Conservation (phyloP, 2,329 filamentous ascomycete genomes). For the Massarina eburnea region DNA sequence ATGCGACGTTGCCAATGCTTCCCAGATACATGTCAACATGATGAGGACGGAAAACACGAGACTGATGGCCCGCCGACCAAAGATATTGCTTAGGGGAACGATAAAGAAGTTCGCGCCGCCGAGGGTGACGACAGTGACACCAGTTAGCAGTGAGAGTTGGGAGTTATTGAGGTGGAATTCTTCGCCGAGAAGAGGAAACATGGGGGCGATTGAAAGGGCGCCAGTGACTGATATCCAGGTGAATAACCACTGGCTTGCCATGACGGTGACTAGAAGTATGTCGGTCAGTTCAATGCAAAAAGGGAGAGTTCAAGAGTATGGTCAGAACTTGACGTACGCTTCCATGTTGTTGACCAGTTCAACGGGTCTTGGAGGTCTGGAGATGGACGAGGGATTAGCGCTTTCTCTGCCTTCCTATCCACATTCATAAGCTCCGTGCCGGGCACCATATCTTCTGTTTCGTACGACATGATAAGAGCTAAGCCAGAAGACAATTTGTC, state of each 20-base stretch:
- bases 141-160: slow-evolving; percentile 46
- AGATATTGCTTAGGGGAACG: slow-evolving; percentile 49
- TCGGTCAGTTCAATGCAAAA: not conserved
- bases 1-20: slow-evolving; percentile 47
- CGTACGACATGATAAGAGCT: not conserved
- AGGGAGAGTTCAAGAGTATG: too few relatives aligned
- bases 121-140: slow-evolving; percentile 48
- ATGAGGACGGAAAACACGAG: slow-evolving; percentile 46
- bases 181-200: slow-evolving; percentile 46
- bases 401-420: slow-evolving; percentile 23
- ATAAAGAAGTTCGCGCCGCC: slow-evolving; percentile 50
- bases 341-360: slow-evolving; percentile 41
- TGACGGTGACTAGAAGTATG: slow-evolving; percentile 30
- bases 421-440: slow-evolving; percentile 33
- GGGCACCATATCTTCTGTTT: slow-evolving; percentile 24
- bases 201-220: slow-evolving; percentile 47
- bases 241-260: slow-evolving; percentile 44
- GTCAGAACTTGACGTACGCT: slow-evolving; percentile 20
- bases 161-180: slow-evolving; percentile 46
- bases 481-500: too few relatives aligned
- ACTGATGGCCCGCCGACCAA: slow-evolving; percentile 45
- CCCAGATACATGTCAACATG: slow-evolving; percentile 47
- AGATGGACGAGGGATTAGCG: slow-evolving; percentile 33
- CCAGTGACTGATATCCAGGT: slow-evolving; percentile 48
- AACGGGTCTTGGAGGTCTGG: slow-evolving; percentile 39